Evolutionary conservation across 306 rosid genomes (phyloP).

Genomic region (Cicer pinnatifidum): DNA sequence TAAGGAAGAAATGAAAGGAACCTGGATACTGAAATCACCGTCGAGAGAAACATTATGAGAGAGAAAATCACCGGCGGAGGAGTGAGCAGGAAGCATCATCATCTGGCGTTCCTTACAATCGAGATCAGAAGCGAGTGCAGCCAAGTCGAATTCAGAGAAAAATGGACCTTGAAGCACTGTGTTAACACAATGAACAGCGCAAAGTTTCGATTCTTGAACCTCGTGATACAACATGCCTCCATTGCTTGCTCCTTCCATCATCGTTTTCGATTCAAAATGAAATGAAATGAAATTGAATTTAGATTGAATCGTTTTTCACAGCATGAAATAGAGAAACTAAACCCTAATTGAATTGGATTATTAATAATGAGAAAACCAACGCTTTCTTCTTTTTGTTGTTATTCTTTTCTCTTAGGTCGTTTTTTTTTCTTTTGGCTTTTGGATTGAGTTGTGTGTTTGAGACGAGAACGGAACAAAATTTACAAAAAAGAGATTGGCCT

Average conservation of each 20-base stretch:
- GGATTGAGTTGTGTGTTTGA: not conserved
- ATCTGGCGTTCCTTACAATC: constrained; percentile 87
- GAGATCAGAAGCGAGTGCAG: constrained; percentile 94
- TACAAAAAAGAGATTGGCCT: not conserved
- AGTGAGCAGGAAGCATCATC: constrained; percentile 66
- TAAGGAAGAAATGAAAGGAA: not conserved
- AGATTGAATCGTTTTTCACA: not conserved
- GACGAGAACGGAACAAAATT: not conserved
- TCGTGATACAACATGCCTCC: constrained; percentile 98
- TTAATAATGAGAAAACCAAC: not conserved
- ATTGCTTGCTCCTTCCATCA: constrained; percentile 92
- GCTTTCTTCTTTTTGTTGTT: not conserved
- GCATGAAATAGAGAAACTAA: not conserved
- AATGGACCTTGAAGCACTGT: constrained; percentile 90
- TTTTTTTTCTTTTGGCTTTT: not conserved
- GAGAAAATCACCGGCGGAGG: constrained; percentile 75
- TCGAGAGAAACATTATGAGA: constrained; percentile 92
- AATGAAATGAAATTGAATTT: not conserved
- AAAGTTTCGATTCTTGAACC: constrained; percentile 96
- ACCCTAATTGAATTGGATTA: constrained; percentile 14
- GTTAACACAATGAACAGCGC: constrained; percentile 96
- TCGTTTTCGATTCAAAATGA: not conserved
- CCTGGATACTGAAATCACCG: constrained; percentile 99
- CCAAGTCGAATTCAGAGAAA: constrained; percentile 97
- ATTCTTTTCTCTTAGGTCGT: not conserved